These are phyloP conservation scores for Knoxia roxburghii DNA, from an alignment of 257 asterid genomes.

Conservation along the genomic window DNA sequence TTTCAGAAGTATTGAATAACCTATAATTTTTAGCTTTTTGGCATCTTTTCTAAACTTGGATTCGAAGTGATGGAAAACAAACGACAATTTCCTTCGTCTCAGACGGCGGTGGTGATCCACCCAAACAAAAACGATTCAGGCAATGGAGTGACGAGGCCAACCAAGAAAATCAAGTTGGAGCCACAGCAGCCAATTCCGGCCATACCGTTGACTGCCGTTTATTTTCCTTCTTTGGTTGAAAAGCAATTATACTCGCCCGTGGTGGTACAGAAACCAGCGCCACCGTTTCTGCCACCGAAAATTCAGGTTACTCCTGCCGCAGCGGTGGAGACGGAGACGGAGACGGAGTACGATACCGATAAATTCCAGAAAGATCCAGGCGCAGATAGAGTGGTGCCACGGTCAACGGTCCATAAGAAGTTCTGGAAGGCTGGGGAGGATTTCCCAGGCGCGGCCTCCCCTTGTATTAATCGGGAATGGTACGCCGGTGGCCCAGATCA, in stretches of 20 bases:
- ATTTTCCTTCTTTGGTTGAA: conserved; percentile 40
- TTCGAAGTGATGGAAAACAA: no score
- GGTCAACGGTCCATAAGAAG: conserved; percentile 42
- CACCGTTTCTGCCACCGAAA: background rate
- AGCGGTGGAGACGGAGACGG: no score
- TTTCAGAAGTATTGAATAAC: no score
- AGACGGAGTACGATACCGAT: no score
- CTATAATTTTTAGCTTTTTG: no score
- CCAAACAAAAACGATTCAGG: no score
- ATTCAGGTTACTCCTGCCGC: no score
- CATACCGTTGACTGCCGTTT: conserved; percentile 62
- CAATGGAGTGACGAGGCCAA: conserved; percentile 9
- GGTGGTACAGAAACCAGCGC: background rate
- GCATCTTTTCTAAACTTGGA: no score
- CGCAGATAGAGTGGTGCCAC: conserved; percentile 1
- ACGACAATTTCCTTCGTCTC: no score
- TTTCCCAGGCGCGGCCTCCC: conserved; percentile 36
- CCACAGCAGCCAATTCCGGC: conserved; percentile 17
- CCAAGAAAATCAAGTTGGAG: conserved; percentile 40
- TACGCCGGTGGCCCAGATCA: conserved; percentile 75
- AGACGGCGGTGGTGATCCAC: no score
- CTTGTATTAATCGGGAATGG: conserved; percentile 22
- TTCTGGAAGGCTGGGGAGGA: conserved; percentile 92
- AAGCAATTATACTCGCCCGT: background rate
- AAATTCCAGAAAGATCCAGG: no score